Evolutionary conservation across 2,329 filamentous ascomycete species (phyloP).

Genomic region (Diaporthe helianthi): DNA sequence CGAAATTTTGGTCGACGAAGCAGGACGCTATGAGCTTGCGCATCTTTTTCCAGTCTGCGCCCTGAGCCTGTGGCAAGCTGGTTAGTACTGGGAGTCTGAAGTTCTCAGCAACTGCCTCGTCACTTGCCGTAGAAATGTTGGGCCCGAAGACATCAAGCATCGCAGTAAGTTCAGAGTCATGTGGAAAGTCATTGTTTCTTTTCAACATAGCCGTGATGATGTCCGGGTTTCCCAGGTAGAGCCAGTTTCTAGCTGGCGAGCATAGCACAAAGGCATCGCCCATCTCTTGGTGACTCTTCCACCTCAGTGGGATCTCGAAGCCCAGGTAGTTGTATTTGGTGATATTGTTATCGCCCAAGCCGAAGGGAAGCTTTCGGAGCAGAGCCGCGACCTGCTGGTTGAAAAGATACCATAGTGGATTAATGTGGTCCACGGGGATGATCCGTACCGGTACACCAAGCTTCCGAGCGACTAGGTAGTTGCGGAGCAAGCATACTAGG

Average conservation of each 20-base stretch:
- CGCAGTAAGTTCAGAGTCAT: slow-evolving; percentile 31
- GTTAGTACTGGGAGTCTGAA: neutral
- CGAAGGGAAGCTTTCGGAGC: slow-evolving; percentile 38
- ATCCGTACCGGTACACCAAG: slow-evolving; percentile 44
- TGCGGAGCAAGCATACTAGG: slow-evolving; percentile 19
- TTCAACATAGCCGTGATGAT: slow-evolving; percentile 29
- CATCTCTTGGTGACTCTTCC: slow-evolving; percentile 37
- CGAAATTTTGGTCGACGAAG: slow-evolving; percentile 43
- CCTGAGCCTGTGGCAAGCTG: slow-evolving; percentile 25
- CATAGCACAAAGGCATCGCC: slow-evolving; percentile 38
- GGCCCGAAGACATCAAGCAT: slow-evolving; percentile 37
- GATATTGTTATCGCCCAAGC: slow-evolving; percentile 41
- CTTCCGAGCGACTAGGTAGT: slow-evolving; percentile 39
- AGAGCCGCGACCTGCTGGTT: slow-evolving; percentile 38
- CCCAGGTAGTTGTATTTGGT: slow-evolving; percentile 43
- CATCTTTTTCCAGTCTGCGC: slow-evolving; percentile 37
- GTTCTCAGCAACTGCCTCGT: neutral
- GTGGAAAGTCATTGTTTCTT: slow-evolving; percentile 35
- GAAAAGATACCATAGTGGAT: slow-evolving; percentile 43
- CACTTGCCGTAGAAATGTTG: slow-evolving; percentile 34
- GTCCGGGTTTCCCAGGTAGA: slow-evolving; percentile 35
- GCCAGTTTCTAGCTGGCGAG: slow-evolving; percentile 35
- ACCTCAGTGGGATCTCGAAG: slow-evolving; percentile 32
- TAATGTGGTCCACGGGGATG: slow-evolving; percentile 43
- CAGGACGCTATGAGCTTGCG: slow-evolving; percentile 39